Evolutionary conservation across 2,329 filamentous ascomycete genomes (phyloP).

Genomic region (Dactylonectria macrodidyma): DNA sequence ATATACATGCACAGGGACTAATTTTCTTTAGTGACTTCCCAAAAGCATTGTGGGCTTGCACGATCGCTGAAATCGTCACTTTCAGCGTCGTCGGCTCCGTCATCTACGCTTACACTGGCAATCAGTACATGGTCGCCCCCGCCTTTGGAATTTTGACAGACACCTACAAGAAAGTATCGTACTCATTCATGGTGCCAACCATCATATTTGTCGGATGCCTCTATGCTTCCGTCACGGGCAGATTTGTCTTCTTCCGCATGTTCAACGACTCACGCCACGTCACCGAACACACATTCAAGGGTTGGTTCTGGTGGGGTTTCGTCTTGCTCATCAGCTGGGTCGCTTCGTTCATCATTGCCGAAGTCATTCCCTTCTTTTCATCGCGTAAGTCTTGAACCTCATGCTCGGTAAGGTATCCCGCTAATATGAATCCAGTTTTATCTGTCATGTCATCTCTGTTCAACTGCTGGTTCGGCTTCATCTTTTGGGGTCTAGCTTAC

Average conservation of each 20-base stretch:
- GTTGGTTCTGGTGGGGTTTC: conserved; percentile 83
- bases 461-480: conserved; percentile 94
- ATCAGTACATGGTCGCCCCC: conserved; percentile 88
- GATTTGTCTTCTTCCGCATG: conserved; percentile 91
- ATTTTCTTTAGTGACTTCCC: conserved; percentile 78
- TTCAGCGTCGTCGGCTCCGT: conserved; percentile 87
- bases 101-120: conserved; percentile 87
- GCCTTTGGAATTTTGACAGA: conserved; percentile 88
- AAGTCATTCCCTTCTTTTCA: conserved; percentile 93
- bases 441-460: conserved; percentile 88
- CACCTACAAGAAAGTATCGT: conserved; percentile 87
- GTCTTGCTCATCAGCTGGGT: conserved; percentile 82
- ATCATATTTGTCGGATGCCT: conserved; percentile 92
- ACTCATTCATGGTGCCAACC: conserved; percentile 95
- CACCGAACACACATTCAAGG: conserved; percentile 82
- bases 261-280: conserved; percentile 86
- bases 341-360: conserved; percentile 87
- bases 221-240: conserved; percentile 89
- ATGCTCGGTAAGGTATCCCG: accelerated
- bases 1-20: neutral
- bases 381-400: conserved; percentile 66
- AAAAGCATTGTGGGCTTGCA: conserved; percentile 91
- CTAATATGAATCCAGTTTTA: conserved; percentile 59
- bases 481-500: conserved; percentile 91
- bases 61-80: conserved; percentile 86